Conservation (phyloP, 1,139 yeast species). For the Lipomyces yarrowii region DNA sequence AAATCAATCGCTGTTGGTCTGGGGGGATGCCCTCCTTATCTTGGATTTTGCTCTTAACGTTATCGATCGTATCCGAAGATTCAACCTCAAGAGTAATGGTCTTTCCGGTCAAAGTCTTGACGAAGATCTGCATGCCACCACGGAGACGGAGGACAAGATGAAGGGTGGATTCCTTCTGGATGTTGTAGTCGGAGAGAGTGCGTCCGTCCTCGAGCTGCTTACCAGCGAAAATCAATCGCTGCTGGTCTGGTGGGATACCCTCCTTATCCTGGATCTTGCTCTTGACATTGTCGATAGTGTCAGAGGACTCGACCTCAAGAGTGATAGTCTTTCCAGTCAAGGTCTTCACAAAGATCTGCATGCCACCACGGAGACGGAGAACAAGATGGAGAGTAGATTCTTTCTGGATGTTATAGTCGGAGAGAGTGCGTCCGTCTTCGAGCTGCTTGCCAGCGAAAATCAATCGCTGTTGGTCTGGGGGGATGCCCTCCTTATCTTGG, state of each 20-base stretch:
- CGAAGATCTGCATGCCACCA: constrained; percentile 85
- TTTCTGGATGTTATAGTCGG: constrained; percentile 99
- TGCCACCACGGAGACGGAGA: constrained; percentile 64
- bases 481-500: constrained; percentile 99
- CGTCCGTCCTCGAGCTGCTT: constrained; percentile 88
- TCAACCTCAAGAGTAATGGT: constrained; percentile 91
- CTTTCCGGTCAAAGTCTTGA: constrained; percentile 86
- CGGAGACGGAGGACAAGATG: constrained; percentile 85
- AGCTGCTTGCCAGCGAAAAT: constrained; percentile 99
- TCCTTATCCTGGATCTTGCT: constrained; percentile 99
- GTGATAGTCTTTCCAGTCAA: constrained; percentile 99
- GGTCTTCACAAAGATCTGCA: constrained; percentile 95
- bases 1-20: constrained; percentile 90
- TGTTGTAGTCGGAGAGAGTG: constrained; percentile 85
- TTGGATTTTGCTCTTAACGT: constrained; percentile 89
- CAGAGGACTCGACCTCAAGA: constrained; percentile 98
- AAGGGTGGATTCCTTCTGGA: constrained; percentile 85
- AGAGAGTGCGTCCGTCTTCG: constrained; percentile 94
- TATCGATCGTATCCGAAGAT: constrained; percentile 92
- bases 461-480: constrained; percentile 99
- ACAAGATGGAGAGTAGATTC: constrained; percentile 98
- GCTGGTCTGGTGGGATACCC: constrained; percentile 92
- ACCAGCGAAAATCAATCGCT: constrained; percentile 84
- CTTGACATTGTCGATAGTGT: constrained; percentile 98
- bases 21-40: constrained; percentile 96